A percentile compares a stretch with the other conserved stretches of the same genome.
Evolutionary conservation across 208 protist genomes (phyloP).

Genomic region (Crithidia expoeki): DNA sequence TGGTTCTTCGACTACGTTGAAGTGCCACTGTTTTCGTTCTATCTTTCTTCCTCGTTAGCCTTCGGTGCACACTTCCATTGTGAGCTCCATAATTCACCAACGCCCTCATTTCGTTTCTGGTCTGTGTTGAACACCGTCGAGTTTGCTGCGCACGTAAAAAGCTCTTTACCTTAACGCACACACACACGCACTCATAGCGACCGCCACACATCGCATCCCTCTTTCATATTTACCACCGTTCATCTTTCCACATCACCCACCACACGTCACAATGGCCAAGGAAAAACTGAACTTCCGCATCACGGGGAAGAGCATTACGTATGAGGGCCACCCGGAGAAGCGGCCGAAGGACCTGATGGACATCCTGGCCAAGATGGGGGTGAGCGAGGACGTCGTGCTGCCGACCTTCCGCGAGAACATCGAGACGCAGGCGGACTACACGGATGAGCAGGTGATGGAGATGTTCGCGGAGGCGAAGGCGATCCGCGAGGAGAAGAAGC

Average conservation of each 20-base stretch:
- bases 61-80: not conserved
- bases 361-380: conserved; percentile 77
- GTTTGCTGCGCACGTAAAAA: not conserved
- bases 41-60: not conserved
- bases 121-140: too few relatives aligned
- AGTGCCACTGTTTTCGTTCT: not conserved
- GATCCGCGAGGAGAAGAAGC: conserved; percentile 62
- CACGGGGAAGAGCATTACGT: conserved; percentile 58
- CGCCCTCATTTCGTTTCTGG: not conserved
- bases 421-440: conserved; percentile 43
- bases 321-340: conserved; percentile 70
- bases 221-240: not conserved
- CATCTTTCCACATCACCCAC: not conserved
- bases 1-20: not conserved
- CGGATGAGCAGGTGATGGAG: conserved; percentile 57
- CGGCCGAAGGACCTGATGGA: conserved; percentile 79
- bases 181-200: not conserved
- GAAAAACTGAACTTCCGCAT: conserved; percentile 76
- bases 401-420: conserved; percentile 77
- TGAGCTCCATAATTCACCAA: not conserved
- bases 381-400: conserved; percentile 48
- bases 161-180: not conserved
- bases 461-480: conserved; percentile 45
- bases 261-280: conserved; percentile 54
- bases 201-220: not conserved